phyloP scores from a whole-genome alignment of 495 filamentous ascomycete genomes.

The Chaetomidium leptoderma region DNA sequence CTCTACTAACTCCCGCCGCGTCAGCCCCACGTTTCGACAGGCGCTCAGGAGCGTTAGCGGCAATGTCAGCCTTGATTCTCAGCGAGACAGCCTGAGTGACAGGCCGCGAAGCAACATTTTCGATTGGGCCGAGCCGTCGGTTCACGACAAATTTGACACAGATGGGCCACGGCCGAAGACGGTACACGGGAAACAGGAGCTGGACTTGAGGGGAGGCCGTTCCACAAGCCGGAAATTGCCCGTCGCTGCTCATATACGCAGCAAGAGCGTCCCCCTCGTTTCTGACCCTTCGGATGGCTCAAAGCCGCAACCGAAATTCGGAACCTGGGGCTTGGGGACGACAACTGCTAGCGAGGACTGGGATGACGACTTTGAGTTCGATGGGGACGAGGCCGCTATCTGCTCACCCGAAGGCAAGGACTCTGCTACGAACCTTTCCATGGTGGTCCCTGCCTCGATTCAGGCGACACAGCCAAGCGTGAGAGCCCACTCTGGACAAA shows the following conservation, averaged over 20 bases:
- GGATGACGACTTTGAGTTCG: slow-evolving; percentile 81
- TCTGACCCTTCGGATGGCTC: slow-evolving; percentile 56
- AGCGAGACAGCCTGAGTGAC: slow-evolving; percentile 37
- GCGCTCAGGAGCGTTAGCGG: slow-evolving; percentile 42
- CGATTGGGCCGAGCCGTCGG: slow-evolving; percentile 77
- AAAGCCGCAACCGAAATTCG: slow-evolving; percentile 70
- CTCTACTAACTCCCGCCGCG: slow-evolving; percentile 43
- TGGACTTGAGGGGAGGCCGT: slow-evolving; percentile 67
- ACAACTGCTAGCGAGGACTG: slow-evolving; percentile 82
- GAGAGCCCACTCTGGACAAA: slow-evolving; percentile 79
- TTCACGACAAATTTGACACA: slow-evolving; percentile 50
- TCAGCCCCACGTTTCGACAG: slow-evolving; percentile 44
- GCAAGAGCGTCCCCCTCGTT: slow-evolving; percentile 90
- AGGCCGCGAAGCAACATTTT: slow-evolving; percentile 64
- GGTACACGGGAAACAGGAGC: slow-evolving; percentile 83
- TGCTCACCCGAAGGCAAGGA: slow-evolving; percentile 35
- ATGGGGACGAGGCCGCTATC: slow-evolving; percentile 45
- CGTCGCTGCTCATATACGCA: slow-evolving; percentile 75
- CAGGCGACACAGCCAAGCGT: slow-evolving; percentile 80
- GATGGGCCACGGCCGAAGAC: slow-evolving; percentile 71
- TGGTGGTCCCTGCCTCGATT: slow-evolving; percentile 77
- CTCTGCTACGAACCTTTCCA: slow-evolving; percentile 49
- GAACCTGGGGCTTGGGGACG: slow-evolving; percentile 79
- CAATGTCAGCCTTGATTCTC: slow-evolving; percentile 32
- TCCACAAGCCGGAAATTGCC: slow-evolving; percentile 69